phyloP scores from a whole-genome alignment of 768 basidiomycete species.

The Butyriboletus loyo region DNA sequence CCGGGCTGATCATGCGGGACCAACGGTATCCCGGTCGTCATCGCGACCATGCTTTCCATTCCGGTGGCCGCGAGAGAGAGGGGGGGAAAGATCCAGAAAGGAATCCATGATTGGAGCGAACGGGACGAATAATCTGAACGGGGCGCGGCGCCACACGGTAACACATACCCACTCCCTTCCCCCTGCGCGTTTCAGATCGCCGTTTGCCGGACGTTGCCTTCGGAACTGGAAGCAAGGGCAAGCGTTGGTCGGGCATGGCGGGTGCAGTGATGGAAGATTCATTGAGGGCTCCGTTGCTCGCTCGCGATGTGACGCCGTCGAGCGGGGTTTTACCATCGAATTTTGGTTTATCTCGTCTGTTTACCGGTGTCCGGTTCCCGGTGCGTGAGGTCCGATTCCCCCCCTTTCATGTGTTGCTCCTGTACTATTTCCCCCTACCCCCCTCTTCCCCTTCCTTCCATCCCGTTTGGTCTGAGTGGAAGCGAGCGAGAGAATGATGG shows the following conservation, averaged over 20 bases:
- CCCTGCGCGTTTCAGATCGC: slow-evolving; percentile 9
- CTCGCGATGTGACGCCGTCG: neutral
- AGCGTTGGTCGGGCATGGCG: neutral
- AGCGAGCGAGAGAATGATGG: neutral
- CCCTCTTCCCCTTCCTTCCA: neutral
- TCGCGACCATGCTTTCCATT: slow-evolving; percentile 17
- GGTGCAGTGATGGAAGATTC: neutral
- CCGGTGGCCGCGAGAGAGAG: slow-evolving; percentile 9
- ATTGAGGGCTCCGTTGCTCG: neutral
- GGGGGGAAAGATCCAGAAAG: neutral
- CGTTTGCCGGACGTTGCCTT: neutral
- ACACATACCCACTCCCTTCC: neutral
- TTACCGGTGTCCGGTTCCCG: slow-evolving; percentile 2
- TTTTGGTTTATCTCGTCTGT: slow-evolving; percentile 1
- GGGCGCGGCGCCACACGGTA: neutral
- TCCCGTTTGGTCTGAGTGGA: neutral
- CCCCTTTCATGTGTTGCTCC: neutral
- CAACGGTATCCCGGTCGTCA: slow-evolving; percentile 34
- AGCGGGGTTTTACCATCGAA: neutral
- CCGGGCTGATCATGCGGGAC: slow-evolving; percentile 32
- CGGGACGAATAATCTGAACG: neutral
- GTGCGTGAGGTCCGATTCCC: neutral
- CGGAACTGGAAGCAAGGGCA: neutral
- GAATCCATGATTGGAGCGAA: neutral
- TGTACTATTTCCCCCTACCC: neutral